Percentiles rank a stretch among this genome's conserved stretches.
These are phyloP conservation scores for Hortaea sp. DNA, from an alignment of 2,329 filamentous ascomycete species.

Conservation along the genomic window DNA sequence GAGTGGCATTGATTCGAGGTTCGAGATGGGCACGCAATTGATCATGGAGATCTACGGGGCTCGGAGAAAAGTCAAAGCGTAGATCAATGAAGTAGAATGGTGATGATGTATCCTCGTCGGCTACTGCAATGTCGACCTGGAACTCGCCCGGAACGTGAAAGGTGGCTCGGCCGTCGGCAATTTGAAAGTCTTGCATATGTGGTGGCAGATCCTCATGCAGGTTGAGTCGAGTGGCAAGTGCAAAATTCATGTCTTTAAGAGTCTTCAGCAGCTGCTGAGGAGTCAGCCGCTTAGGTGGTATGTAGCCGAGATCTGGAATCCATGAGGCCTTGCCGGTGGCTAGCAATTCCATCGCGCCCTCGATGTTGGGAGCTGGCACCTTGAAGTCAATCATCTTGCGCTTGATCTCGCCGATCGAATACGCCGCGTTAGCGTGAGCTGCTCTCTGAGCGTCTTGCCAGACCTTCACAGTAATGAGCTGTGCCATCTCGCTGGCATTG, in stretches of 20 bases:
- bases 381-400: slow-evolving; percentile 61
- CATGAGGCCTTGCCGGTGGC: slow-evolving; percentile 66
- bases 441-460: slow-evolving; percentile 50
- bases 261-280: slow-evolving; percentile 62
- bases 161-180: slow-evolving; percentile 79
- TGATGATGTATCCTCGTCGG: slow-evolving; percentile 68
- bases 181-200: slow-evolving; percentile 67
- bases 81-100: slow-evolving; percentile 95
- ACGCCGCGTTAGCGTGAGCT: slow-evolving; percentile 13
- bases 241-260: slow-evolving; percentile 71
- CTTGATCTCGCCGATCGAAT: slow-evolving; percentile 49
- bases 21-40: slow-evolving; percentile 59
- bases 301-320: slow-evolving; percentile 74
- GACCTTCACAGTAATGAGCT: slow-evolving; percentile 74
- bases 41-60: slow-evolving; percentile 49
- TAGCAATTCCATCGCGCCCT: slow-evolving; percentile 76
- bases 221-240: slow-evolving; percentile 73
- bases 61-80: slow-evolving; percentile 68
- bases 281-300: slow-evolving; percentile 61
- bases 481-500: slow-evolving; percentile 62
- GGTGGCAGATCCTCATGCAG: slow-evolving; percentile 72
- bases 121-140: slow-evolving; percentile 85
- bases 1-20: slow-evolving; percentile 57
- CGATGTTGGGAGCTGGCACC: slow-evolving; percentile 80
- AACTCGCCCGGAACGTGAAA: slow-evolving; percentile 79